Evolutionary conservation across 129 eudicot genomes (phyloP).

Genomic region (Kitagawia praeruptora): DNA sequence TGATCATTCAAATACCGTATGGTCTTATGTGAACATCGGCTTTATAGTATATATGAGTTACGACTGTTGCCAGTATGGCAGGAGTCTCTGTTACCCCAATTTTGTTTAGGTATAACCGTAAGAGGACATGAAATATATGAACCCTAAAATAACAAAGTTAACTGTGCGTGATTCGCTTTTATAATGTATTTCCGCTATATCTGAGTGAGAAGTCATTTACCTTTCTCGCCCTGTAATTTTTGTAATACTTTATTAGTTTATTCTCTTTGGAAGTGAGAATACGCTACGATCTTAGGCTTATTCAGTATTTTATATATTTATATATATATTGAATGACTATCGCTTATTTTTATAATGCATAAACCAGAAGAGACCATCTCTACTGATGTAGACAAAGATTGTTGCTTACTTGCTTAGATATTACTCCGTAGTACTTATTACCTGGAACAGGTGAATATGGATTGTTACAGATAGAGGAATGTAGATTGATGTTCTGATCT

Average conservation of each 20-base stretch:
- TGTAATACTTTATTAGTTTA: too few species aligned
- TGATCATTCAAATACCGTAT: not conserved
- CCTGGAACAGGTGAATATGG: too few species aligned
- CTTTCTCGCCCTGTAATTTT: not conserved
- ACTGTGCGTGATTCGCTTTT: not conserved
- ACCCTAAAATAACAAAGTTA: not conserved
- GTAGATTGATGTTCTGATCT: too few species aligned
- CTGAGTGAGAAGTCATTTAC: not conserved
- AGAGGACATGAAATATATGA: not conserved
- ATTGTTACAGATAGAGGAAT: too few species aligned
- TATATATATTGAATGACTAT: too few species aligned
- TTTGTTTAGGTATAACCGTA: slow-evolving; percentile 6
- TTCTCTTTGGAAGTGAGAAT: not conserved
- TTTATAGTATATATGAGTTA: slow-evolving; percentile 9
- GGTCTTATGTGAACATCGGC: not conserved
- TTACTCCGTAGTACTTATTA: too few species aligned
- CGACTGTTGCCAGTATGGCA: not conserved
- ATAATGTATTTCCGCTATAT: not conserved
- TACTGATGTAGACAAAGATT: too few species aligned
- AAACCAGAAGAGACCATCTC: too few species aligned
- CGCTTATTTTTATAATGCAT: too few species aligned
- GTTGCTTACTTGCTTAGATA: too few species aligned
- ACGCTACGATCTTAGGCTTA: too few species aligned
- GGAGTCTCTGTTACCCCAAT: not conserved
- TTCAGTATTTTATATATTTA: too few species aligned